Conservation (phyloP, 805 yeast species). For the Candida golubevii region DNA sequence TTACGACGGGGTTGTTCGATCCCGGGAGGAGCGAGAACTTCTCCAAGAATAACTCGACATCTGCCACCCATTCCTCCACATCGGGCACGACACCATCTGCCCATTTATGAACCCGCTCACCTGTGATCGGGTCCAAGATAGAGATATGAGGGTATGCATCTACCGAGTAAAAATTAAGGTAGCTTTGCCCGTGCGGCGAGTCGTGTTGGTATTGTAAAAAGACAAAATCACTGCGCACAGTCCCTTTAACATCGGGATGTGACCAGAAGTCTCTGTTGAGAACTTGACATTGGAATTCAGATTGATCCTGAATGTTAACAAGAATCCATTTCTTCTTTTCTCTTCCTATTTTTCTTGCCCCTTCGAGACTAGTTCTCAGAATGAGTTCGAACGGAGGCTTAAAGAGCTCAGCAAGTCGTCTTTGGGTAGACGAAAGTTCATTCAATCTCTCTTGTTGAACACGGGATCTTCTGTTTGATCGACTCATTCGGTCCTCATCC, state of each 20-base stretch:
- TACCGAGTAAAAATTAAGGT: slow-evolving; percentile 68
- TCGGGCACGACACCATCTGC: slow-evolving; percentile 56
- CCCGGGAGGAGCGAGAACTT: slow-evolving; percentile 61
- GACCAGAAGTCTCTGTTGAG: slow-evolving; percentile 95
- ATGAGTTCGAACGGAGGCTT: slow-evolving; percentile 94
- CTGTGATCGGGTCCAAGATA: slow-evolving; percentile 91
- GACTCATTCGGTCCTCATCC: slow-evolving; percentile 23
- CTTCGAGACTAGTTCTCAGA: slow-evolving; percentile 59
- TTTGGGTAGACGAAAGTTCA: slow-evolving; percentile 50
- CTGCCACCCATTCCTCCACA: slow-evolving; percentile 56
- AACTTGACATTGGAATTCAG: slow-evolving; percentile 84
- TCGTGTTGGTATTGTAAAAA: slow-evolving; percentile 84
- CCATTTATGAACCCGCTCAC: slow-evolving; percentile 83
- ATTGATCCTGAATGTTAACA: slow-evolving; percentile 80
- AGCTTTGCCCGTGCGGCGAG: slow-evolving; percentile 68
- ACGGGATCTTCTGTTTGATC: slow-evolving; percentile 10
- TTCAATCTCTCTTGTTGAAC: slow-evolving; percentile 11
- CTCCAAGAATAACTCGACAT: slow-evolving; percentile 64
- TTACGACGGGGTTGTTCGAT: slow-evolving; percentile 60
- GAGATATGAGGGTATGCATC: slow-evolving; percentile 81
- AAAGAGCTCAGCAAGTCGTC: slow-evolving; percentile 75
- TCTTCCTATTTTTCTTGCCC: slow-evolving; percentile 68
- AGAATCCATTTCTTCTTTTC: slow-evolving; percentile 71
- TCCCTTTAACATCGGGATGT: slow-evolving; percentile 54
- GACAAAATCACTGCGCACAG: slow-evolving; percentile 64